These are phyloP conservation scores for Colletotrichum sp. DNA, from an alignment of 2,329 filamentous ascomycete species.

Conservation along the genomic window DNA sequence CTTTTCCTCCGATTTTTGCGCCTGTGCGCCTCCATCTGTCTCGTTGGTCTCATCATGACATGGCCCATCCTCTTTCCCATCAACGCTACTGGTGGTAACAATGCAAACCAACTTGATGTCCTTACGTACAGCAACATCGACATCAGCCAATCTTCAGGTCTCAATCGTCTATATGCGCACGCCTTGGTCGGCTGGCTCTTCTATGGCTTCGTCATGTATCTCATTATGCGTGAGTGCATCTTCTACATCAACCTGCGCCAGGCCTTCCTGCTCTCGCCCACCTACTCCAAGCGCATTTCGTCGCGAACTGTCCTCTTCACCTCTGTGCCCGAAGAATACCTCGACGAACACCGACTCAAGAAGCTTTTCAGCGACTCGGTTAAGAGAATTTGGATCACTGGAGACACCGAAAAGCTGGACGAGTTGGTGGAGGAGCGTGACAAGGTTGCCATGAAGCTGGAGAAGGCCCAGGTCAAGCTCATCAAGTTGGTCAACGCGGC, in stretches of 20 bases:
- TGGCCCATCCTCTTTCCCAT: slow-evolving; percentile 88
- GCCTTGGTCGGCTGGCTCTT: slow-evolving; percentile 82
- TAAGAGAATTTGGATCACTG: slow-evolving; percentile 83
- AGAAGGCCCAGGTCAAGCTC: slow-evolving; percentile 85
- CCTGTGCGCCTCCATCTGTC: slow-evolving; percentile 75
- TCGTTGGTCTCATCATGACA: slow-evolving; percentile 83
- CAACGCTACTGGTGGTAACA: slow-evolving; percentile 80
- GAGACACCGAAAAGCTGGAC: slow-evolving; percentile 77
- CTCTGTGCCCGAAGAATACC: slow-evolving; percentile 79
- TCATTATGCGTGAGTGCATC: slow-evolving; percentile 85
- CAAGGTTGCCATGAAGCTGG: slow-evolving; percentile 79
- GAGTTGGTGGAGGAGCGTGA: slow-evolving; percentile 84
- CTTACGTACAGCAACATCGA: slow-evolving; percentile 81
- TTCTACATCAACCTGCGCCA: slow-evolving; percentile 94
- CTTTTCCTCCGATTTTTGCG: slow-evolving; percentile 86
- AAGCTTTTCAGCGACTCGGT: slow-evolving; percentile 84
- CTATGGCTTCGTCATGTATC: slow-evolving; percentile 86
- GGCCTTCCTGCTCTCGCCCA: slow-evolving; percentile 85
- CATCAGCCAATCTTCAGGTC: slow-evolving; percentile 49
- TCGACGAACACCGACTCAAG: slow-evolving; percentile 77
- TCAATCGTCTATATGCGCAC: slow-evolving; percentile 80
- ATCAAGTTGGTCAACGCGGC: slow-evolving; percentile 79
- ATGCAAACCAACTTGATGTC: slow-evolving; percentile 71
- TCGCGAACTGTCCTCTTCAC: slow-evolving; percentile 90
- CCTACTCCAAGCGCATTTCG: slow-evolving; percentile 85